These are phyloP conservation scores for Trametes versicolor DNA, from an alignment of 1,284 basidiomycete genomes.

Conservation along the genomic window DNA sequence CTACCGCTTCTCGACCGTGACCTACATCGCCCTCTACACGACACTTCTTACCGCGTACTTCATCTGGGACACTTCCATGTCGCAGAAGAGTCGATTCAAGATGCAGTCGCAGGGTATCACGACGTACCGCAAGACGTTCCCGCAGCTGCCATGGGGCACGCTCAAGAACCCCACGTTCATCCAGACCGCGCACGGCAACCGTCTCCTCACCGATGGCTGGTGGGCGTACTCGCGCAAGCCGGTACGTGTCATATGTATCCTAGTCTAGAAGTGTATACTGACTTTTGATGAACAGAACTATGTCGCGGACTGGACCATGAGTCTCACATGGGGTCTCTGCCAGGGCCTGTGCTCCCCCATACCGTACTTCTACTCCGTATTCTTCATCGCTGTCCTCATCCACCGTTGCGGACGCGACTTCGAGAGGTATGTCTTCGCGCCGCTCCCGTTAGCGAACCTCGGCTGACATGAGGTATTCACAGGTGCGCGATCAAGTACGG, in stretches of 20 bases:
- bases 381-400: slow-evolving; percentile 90
- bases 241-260: slow-evolving; percentile 52
- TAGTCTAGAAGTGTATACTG: not conserved
- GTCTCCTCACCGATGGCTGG: slow-evolving; percentile 87
- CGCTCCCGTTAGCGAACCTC: not conserved
- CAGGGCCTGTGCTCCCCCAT: slow-evolving; percentile 88
- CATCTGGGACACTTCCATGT: slow-evolving; percentile 95
- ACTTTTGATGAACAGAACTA: slow-evolving; percentile 66
- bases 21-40: slow-evolving; percentile 76
- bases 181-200: slow-evolving; percentile 94
- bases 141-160: slow-evolving; percentile 90
- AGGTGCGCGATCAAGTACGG: slow-evolving; percentile 94
- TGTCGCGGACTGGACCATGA: slow-evolving; percentile 89
- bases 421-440: slow-evolving; percentile 68
- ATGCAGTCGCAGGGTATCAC: slow-evolving; percentile 95
- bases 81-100: slow-evolving; percentile 98
- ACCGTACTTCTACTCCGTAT: slow-evolving; percentile 95
- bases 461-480: slow-evolving; percentile 29
- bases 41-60: slow-evolving; percentile 89
- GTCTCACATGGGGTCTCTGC: slow-evolving; percentile 90
- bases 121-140: slow-evolving; percentile 91
- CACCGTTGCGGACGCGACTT: slow-evolving; percentile 93
- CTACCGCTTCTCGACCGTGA: slow-evolving; percentile 87
- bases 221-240: slow-evolving; percentile 93
- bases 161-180: slow-evolving; percentile 92